A percentile compares a stretch with the other conserved stretches of the same genome.
Evolutionary conservation across 2,329 filamentous ascomycete species (phyloP).

Genomic region (Sporothrix luriei): DNA sequence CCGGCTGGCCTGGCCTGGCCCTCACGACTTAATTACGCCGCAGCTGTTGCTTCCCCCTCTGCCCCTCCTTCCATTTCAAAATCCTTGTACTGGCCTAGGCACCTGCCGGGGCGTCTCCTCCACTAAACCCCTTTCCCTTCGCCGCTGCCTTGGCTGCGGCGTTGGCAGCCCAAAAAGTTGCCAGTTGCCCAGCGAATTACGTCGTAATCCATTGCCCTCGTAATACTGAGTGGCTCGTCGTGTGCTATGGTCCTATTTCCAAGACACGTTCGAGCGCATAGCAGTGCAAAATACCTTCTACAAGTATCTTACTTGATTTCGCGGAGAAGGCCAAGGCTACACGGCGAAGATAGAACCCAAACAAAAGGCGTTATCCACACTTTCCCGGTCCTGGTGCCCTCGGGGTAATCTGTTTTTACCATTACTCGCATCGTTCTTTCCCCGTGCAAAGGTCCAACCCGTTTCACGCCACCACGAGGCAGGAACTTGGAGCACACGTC

Average conservation of each 20-base stretch:
- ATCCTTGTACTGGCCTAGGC: neutral
- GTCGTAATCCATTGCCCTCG: neutral
- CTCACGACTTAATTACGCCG: too few relatives aligned
- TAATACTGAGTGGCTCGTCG: neutral
- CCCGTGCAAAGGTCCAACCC: neutral
- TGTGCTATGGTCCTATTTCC: conserved; percentile 12
- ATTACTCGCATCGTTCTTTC: conserved; percentile 17
- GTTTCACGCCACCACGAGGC: conserved; percentile 14
- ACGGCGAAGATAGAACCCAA: neutral
- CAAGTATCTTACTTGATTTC: neutral
- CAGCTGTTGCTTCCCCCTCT: neutral
- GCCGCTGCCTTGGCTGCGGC: conserved; percentile 10
- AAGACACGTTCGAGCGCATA: neutral
- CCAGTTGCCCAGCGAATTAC: neutral
- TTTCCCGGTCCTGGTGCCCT: conserved; percentile 8
- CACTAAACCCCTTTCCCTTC: neutral
- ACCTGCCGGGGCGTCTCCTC: neutral
- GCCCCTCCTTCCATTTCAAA: conserved; percentile 28
- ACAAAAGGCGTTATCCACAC: neutral
- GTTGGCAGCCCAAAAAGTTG: too few relatives aligned
- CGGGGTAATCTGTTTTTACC: conserved; percentile 2
- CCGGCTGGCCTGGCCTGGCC: neutral
- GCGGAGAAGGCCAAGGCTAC: neutral
- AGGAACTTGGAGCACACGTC: neutral
- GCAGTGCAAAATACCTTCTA: neutral